A percentile compares a stretch with the other conserved stretches of the same genome.
Evolutionary conservation across 1,139 yeast genomes (phyloP).

Genomic region (Suhomyces bokatorum): DNA sequence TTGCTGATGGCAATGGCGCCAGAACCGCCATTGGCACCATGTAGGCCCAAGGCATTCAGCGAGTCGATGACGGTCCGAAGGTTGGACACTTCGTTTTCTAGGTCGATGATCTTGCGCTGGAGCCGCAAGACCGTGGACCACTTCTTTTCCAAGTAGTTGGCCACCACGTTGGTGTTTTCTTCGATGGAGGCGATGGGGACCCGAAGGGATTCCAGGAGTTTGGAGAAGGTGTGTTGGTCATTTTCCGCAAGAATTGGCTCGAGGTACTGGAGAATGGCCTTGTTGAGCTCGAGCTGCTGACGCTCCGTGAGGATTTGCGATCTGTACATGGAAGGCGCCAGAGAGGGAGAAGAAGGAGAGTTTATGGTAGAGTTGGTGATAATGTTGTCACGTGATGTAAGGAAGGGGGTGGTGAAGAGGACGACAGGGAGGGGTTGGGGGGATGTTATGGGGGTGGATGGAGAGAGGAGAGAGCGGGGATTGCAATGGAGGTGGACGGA

Average conservation of each 20-base stretch:
- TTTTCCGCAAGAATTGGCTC: slow-evolving; percentile 31
- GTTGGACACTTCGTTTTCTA: slow-evolving; percentile 44
- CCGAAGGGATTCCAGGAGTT: slow-evolving; percentile 12
- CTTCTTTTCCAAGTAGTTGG: slow-evolving; percentile 70
- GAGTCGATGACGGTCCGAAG: slow-evolving; percentile 47
- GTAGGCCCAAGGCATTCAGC: slow-evolving; percentile 15
- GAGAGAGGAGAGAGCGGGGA: no score
- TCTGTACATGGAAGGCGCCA: slow-evolving; percentile 12
- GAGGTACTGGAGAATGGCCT: slow-evolving; percentile 57
- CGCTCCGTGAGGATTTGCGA: slow-evolving; percentile 43
- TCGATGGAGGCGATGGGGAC: slow-evolving; percentile 15
- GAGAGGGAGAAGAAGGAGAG: background rate
- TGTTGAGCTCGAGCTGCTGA: slow-evolving; percentile 56
- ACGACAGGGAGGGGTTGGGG: no score
- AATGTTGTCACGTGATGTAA: background rate
- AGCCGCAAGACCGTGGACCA: slow-evolving; percentile 86
- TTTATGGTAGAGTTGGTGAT: background rate
- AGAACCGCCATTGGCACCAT: slow-evolving; percentile 1
- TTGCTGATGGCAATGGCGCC: slow-evolving; percentile 20
- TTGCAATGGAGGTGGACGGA: no score
- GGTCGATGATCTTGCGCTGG: slow-evolving; percentile 71
- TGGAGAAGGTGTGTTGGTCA: slow-evolving; percentile 11
- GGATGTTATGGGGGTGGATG: no score
- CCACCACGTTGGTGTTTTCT: slow-evolving; percentile 28
- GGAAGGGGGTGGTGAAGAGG: no score